Evolutionary conservation across 83 land plant species (phyloP), one percentile per base, ranked within the genome.

Genomic region (Larix sibirica): DNA sequence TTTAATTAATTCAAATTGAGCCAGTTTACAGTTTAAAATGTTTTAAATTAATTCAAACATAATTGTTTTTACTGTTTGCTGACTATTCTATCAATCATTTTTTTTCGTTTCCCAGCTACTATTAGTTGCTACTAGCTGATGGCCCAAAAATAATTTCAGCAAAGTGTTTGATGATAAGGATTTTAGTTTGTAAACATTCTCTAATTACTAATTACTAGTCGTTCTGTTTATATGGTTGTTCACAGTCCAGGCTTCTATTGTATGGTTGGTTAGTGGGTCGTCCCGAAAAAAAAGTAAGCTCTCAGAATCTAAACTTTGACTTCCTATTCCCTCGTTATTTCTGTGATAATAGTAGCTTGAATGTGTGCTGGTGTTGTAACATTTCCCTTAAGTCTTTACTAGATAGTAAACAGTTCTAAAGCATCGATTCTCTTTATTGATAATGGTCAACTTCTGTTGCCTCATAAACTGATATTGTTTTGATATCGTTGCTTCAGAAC

Each of bases 261-360:
- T 59, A 60, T 87, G 89, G 89, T 87, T 87, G 58, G 89, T 87
- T 36, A 87, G 87, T 78, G 89, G 89, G 21, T 50, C 89, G 28
- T 31, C 89, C 4, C 87, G 81, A 59, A 84, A 83, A n/a, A 87
- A 87, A 77, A 87, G 88, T 87, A 85, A 24, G 77, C 36, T 40
- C 42, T 63, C 56, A 10, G 1, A 74, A 74, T 23, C 31, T 81
- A 82, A 44, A 73, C 36, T 16, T 71, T 47, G 54, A 56, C 70
- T 18, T 6, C 70, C 9, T 6, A 79, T 16, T 5, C 36, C 28
- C 6, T 1, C 10, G 13, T 81, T 74, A 21, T 68, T 66, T 65
- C 54, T 33, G 18, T 42, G 23, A 18, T 40, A 62, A 65, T 80
- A 5, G 17, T 62, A 33, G 31, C 42, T 66, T 1, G n/a, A 80